These are phyloP conservation scores for Coemansia sp. DNA, from an alignment of 192 early-diverging fungal species.

Conservation along the genomic window DNA sequence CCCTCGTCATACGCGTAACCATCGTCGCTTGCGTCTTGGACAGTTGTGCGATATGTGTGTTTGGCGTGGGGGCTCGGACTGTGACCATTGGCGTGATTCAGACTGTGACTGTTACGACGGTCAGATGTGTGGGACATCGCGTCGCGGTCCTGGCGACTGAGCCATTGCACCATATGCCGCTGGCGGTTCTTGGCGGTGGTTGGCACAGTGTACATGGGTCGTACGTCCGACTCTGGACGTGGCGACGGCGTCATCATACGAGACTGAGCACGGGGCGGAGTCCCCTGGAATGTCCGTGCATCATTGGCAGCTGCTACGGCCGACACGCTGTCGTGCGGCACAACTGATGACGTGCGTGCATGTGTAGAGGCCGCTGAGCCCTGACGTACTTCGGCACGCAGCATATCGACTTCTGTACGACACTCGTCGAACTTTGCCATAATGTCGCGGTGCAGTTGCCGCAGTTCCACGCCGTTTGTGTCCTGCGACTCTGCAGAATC, in stretches of 20 bases:
- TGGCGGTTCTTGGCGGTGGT: slow-evolving; percentile 25
- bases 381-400: slow-evolving; percentile 42
- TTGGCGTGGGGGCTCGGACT: not conserved
- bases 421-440: slow-evolving; percentile 36
- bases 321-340: slow-evolving; percentile 38
- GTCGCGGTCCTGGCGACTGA: slow-evolving; percentile 7
- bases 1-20: slow-evolving; percentile 4
- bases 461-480: slow-evolving; percentile 14
- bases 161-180: slow-evolving; percentile 47
- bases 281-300: not conserved
- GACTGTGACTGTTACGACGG: not conserved
- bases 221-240: slow-evolving; percentile 4
- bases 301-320: slow-evolving; percentile 11
- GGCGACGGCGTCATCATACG: slow-evolving; percentile 17
- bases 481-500: not conserved
- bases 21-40: slow-evolving; percentile 9
- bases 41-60: slow-evolving; percentile 5
- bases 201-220: slow-evolving; percentile 17
- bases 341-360: slow-evolving; percentile 10
- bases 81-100: not conserved
- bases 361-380: slow-evolving; percentile 9
- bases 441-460: slow-evolving; percentile 28
- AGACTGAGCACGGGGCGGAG: not conserved
- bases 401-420: slow-evolving; percentile 31
- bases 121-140: not conserved